A percentile compares a stretch with the other conserved stretches of the same genome.
Conservation (phyloP, 495 filamentous ascomycete species). For the Chaetomium cochliodes region DNA sequence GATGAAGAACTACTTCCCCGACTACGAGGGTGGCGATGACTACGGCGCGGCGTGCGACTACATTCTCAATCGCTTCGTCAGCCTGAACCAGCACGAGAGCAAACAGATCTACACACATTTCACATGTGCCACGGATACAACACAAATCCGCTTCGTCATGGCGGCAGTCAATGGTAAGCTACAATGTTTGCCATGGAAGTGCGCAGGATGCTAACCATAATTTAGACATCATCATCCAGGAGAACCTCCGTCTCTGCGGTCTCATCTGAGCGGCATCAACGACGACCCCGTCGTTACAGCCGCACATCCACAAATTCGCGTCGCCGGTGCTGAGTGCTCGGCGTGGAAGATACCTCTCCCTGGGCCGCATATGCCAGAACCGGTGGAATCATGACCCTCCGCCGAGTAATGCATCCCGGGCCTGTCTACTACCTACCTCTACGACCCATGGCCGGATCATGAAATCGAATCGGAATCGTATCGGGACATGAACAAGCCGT, state of each 20-base stretch:
- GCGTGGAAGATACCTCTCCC: slow-evolving; percentile 23
- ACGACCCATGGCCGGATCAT: slow-evolving; percentile 12
- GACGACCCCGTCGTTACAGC: background rate
- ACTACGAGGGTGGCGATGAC: slow-evolving; percentile 94
- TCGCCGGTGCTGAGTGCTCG: slow-evolving; percentile 1
- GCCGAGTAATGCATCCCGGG: slow-evolving; percentile 5
- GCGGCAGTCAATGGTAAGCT: slow-evolving; percentile 94
- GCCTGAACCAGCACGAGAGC: slow-evolving; percentile 95
- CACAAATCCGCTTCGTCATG: slow-evolving; percentile 99
- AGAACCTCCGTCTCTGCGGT: slow-evolving; percentile 96
- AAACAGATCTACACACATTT: slow-evolving; percentile 99
- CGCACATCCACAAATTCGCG: background rate
- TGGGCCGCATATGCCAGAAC: slow-evolving; percentile 11
- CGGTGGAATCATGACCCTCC: slow-evolving; percentile 20
- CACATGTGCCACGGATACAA: slow-evolving; percentile 97
- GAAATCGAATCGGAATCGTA: slow-evolving; percentile 6
- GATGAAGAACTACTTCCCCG: slow-evolving; percentile 99
- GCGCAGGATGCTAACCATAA: slow-evolving; percentile 32
- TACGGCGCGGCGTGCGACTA: slow-evolving; percentile 94
- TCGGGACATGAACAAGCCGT: slow-evolving; percentile 9
- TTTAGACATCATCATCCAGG: slow-evolving; percentile 98
- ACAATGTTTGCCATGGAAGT: background rate
- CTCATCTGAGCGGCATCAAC: slow-evolving; percentile 71
- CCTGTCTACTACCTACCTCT: slow-evolving; percentile 11
- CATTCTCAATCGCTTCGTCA: slow-evolving; percentile 95